Evolutionary conservation across 345 rosid species (phyloP).

Genomic region (Populus ilicifolia): DNA sequence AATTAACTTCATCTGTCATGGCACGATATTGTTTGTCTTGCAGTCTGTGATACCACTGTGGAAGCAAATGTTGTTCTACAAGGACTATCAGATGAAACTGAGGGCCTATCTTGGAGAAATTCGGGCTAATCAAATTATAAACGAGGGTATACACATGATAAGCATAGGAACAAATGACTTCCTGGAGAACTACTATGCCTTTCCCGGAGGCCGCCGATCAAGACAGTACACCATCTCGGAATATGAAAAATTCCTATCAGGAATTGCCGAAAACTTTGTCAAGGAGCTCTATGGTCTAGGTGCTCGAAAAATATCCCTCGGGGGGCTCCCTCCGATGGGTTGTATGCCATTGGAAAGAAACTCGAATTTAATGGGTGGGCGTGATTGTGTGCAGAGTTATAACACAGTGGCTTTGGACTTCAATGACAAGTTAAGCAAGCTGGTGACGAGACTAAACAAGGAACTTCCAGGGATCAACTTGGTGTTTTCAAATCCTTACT

Average conservation of each 20-base stretch:
- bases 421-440: constrained; percentile 37
- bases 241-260: constrained; percentile 47
- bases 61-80: constrained; percentile 52
- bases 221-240: constrained; percentile 30
- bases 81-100: constrained; percentile 43
- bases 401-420: constrained; percentile 47
- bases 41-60: constrained; percentile 67
- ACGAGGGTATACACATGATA: constrained; percentile 40
- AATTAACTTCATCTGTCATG: no score
- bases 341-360: constrained; percentile 64
- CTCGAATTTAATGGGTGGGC: constrained; percentile 30
- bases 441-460: constrained; percentile 38
- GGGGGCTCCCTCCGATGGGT: constrained; percentile 69
- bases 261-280: constrained; percentile 33
- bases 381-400: constrained; percentile 36
- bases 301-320: constrained; percentile 46
- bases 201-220: constrained; percentile 20
- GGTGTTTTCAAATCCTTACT: constrained; percentile 34
- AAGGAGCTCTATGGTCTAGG: constrained; percentile 41
- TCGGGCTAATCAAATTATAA: constrained; percentile 29
- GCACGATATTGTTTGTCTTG: neutral
- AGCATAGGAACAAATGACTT: constrained; percentile 71
- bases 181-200: constrained; percentile 51
- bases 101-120: constrained; percentile 37
- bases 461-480: constrained; percentile 45